Conservation (phyloP, 106 monocot genomes). For the Hemerocallis citrina region DNA sequence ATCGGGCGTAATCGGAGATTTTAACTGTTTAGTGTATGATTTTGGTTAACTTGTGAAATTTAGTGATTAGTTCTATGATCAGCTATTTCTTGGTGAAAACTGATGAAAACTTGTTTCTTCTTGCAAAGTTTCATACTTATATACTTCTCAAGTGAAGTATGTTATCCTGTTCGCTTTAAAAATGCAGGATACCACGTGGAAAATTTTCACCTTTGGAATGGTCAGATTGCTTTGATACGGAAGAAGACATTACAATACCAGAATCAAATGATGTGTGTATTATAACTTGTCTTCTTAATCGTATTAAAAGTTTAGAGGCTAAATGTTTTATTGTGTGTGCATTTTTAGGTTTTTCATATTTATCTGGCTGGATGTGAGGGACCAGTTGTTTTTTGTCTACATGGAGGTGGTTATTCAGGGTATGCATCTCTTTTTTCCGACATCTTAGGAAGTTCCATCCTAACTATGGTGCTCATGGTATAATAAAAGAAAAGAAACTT, state of each 20-base stretch:
- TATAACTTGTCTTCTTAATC: not conserved
- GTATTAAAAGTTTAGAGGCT: slow-evolving; percentile 38
- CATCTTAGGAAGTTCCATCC: no score
- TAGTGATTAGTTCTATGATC: no score
- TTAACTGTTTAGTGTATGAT: not conserved
- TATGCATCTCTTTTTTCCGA: slow-evolving; percentile 7
- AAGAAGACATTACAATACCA: slow-evolving; percentile 63
- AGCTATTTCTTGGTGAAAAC: not conserved
- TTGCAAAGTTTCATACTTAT: not conserved
- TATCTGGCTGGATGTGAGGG: slow-evolving; percentile 85
- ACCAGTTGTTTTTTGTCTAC: slow-evolving; percentile 92
- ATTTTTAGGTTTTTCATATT: slow-evolving; percentile 78
- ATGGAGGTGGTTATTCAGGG: slow-evolving; percentile 98
- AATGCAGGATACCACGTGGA: slow-evolving; percentile 53
- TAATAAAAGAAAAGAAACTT: no score
- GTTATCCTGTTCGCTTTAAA: not conserved
- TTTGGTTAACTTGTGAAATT: not conserved
- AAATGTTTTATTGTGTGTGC: not conserved
- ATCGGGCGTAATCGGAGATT: no score
- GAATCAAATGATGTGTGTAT: slow-evolving; percentile 60
- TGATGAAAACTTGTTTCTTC: no score
- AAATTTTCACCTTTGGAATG: slow-evolving; percentile 70
- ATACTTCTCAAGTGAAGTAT: not conserved
- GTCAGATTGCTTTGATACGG: slow-evolving; percentile 73
- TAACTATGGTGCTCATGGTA: no score